Percentiles rank a stretch among this genome's conserved stretches.
Conservation (phyloP, 352 stramenopile genomes). For the Pythium coloratum region DNA sequence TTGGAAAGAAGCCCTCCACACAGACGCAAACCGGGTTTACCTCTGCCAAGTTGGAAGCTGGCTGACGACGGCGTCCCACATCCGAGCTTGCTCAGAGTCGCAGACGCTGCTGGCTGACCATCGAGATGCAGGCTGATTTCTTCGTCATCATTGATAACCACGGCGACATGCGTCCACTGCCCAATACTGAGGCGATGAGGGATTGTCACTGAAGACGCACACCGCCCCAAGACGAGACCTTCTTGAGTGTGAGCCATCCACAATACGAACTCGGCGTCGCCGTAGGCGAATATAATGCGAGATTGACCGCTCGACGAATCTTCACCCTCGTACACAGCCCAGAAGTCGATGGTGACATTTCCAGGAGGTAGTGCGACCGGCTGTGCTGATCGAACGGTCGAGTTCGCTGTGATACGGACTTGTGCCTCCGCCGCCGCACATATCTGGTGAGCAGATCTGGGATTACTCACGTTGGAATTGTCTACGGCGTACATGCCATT, state of each 20-base stretch:
- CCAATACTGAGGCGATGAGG: constrained; percentile 29
- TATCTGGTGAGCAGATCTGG: background rate
- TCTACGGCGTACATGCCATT: constrained; percentile 15
- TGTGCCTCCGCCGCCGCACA: constrained; percentile 27
- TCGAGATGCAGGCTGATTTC: constrained; percentile 35
- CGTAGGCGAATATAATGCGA: constrained; percentile 41
- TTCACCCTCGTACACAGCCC: constrained; percentile 19
- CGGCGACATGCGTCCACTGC: constrained; percentile 44
- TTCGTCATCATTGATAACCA: constrained; percentile 26
- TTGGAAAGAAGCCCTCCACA: no score
- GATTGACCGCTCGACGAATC: background rate
- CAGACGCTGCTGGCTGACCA: constrained; percentile 27
- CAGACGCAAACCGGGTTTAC: constrained; percentile 21
- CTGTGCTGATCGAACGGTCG: constrained; percentile 31
- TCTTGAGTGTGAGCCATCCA: constrained; percentile 17
- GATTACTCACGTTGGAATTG: background rate
- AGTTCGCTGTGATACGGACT: constrained; percentile 30
- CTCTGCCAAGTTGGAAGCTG: constrained; percentile 46
- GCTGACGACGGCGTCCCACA: constrained; percentile 28
- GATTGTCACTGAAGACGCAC: constrained; percentile 31
- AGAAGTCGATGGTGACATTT: constrained; percentile 46
- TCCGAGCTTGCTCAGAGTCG: constrained; percentile 18
- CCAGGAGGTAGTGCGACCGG: constrained; percentile 25
- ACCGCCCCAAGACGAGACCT: constrained; percentile 36
- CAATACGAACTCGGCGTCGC: constrained; percentile 13